A percentile compares a stretch with the other conserved stretches of the same genome.
phyloP scores from a whole-genome alignment of 2,329 filamentous ascomycete species.

The Capronia coronata region DNA sequence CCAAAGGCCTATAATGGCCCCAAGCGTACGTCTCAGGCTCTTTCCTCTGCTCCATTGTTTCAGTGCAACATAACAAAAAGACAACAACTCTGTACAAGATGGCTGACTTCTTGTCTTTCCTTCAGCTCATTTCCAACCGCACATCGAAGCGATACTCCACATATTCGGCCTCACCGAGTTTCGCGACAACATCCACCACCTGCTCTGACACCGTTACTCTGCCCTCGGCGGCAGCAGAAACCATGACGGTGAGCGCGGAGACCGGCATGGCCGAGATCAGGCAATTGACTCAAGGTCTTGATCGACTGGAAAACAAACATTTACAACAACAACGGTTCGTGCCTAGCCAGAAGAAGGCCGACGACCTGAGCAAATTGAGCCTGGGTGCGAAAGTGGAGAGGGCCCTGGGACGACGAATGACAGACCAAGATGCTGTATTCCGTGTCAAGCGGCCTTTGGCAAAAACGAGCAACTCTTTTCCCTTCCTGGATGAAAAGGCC shows the following conservation, averaged over 20 bases:
- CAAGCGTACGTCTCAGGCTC: slow-evolving; percentile 46
- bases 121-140: slow-evolving; percentile 38
- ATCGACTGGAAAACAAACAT: slow-evolving; percentile 84
- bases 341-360: slow-evolving; percentile 70
- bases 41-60: slow-evolving; percentile 12
- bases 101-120: slow-evolving; percentile 7
- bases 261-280: slow-evolving; percentile 57
- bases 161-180: slow-evolving; percentile 43
- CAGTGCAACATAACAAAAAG: background rate
- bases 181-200: slow-evolving; percentile 43
- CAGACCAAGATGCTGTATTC: slow-evolving; percentile 65
- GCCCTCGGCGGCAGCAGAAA: slow-evolving; percentile 10
- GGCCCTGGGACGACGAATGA: slow-evolving; percentile 79
- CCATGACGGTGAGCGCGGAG: slow-evolving; percentile 19
- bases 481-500: slow-evolving; percentile 18
- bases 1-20: slow-evolving; percentile 50
- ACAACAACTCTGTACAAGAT: background rate
- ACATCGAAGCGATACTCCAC: slow-evolving; percentile 50
- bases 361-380: slow-evolving; percentile 76
- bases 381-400: slow-evolving; percentile 86
- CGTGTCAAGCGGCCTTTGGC: slow-evolving; percentile 18
- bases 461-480: slow-evolving; percentile 12
- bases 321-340: slow-evolving; percentile 74
- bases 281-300: slow-evolving; percentile 71
- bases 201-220: slow-evolving; percentile 18